Evolutionary conservation across 768 basidiomycete species (phyloP).

Genomic region (Suillus variegatus): DNA sequence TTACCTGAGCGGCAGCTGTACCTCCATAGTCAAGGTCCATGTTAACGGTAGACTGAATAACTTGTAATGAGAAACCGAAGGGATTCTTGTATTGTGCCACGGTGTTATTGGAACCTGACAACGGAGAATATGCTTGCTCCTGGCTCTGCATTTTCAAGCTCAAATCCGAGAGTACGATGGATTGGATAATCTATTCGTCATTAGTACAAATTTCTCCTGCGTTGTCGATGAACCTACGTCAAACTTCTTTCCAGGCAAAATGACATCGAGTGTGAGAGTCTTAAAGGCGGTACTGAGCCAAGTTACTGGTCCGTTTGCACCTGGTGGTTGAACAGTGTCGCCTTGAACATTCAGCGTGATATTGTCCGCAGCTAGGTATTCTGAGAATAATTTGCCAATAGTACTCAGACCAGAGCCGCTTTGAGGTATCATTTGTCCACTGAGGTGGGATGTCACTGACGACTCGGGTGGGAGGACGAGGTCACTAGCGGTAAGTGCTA

Average conservation of each 20-base stretch:
- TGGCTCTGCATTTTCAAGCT: conserved; percentile 51
- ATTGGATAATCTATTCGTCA: conserved; percentile 53
- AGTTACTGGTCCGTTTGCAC: conserved; percentile 48
- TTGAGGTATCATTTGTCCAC: conserved; percentile 66
- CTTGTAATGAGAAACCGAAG: conserved; percentile 74
- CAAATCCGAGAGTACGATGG: conserved; percentile 60
- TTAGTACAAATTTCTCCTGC: conserved; percentile 4
- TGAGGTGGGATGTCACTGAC: conserved; percentile 50
- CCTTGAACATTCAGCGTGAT: conserved; percentile 61
- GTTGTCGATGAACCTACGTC: conserved; percentile 34
- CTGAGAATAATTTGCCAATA: conserved; percentile 65
- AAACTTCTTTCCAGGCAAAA: conserved; percentile 61
- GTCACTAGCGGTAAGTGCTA: conserved; percentile 53
- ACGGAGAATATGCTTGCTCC: conserved; percentile 58
- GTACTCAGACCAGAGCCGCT: conserved; percentile 51
- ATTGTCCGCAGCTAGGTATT: conserved; percentile 64
- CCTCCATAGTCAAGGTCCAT: conserved; percentile 53
- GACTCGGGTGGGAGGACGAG: conserved; percentile 53
- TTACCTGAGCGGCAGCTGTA: conserved; percentile 53
- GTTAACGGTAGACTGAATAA: conserved; percentile 54
- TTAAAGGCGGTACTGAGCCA: conserved; percentile 76
- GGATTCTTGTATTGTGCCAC: conserved; percentile 69
- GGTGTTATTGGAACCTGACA: conserved; percentile 56
- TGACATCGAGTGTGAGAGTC: conserved; percentile 60
- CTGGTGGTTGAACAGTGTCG: conserved; percentile 59